Evolutionary conservation across 2,329 filamentous ascomycete species (phyloP).

Genomic region (Mycocentrospora acerina): DNA sequence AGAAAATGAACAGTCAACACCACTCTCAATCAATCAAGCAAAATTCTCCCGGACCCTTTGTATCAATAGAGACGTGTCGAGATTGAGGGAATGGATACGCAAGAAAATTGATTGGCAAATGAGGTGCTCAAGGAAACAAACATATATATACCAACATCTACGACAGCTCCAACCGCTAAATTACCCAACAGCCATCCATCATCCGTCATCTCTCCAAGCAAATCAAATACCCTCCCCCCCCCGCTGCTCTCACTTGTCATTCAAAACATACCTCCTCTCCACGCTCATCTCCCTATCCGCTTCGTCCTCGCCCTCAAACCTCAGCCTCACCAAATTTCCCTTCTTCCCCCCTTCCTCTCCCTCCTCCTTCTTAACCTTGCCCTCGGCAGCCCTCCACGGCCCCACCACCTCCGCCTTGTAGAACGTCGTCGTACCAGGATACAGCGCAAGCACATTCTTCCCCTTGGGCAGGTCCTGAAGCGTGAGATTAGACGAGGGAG

Average conservation of each 20-base stretch:
- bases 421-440: conserved; percentile 56
- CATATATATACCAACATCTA: too few species aligned
- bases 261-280: conserved; percentile 53
- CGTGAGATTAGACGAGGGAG: conserved; percentile 42
- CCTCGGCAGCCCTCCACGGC: conserved; percentile 39
- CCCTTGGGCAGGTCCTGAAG: conserved; percentile 46
- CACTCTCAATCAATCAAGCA: too few species aligned
- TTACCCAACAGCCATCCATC: too few species aligned
- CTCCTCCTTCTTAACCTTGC: conserved; percentile 42
- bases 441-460: conserved; percentile 51
- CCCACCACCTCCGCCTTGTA: conserved; percentile 54
- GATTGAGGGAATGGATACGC: too few species aligned
- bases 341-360: conserved; percentile 35
- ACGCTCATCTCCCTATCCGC: conserved; percentile 49
- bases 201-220: not conserved
- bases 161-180: too few species aligned
- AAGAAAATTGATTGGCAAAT: too few species aligned
- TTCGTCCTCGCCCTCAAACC: conserved; percentile 53
- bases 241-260: conserved; percentile 27
- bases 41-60: too few species aligned
- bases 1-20: too few species aligned
- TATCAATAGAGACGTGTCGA: too few species aligned
- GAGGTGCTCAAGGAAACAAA: too few species aligned
- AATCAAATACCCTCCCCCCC: not conserved
- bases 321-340: conserved; percentile 46